Evolutionary conservation across 306 rosid species (phyloP).

Genomic region (Sindora glabra): DNA sequence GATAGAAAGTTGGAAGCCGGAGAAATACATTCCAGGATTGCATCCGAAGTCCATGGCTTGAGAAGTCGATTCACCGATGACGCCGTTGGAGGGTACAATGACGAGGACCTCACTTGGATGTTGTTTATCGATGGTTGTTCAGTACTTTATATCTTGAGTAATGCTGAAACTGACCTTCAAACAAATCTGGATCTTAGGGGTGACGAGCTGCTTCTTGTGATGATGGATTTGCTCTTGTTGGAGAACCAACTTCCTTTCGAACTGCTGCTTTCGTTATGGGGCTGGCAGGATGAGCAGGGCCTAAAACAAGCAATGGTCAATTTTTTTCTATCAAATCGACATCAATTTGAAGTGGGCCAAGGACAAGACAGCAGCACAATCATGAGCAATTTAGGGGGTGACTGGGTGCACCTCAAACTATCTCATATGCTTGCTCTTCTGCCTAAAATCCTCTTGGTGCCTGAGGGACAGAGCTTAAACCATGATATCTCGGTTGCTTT

Average conservation of each 20-base stretch:
- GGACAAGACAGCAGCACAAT: too few relatives aligned
- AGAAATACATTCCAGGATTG: background rate
- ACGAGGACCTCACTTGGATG: background rate
- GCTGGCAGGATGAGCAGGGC: background rate
- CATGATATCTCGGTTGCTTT: background rate
- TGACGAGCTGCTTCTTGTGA: background rate
- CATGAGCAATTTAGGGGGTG: too few relatives aligned
- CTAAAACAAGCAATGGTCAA: background rate
- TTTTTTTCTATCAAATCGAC: too few relatives aligned
- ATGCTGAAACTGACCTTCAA: background rate
- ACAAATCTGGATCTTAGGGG: background rate
- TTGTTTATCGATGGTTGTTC: too few relatives aligned
- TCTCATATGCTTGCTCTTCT: too few relatives aligned
- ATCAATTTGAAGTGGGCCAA: too few relatives aligned
- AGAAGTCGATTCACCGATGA: background rate
- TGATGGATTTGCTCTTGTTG: constrained; percentile 23
- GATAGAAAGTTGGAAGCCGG: rapidly evolving
- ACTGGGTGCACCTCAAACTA: too few relatives aligned
- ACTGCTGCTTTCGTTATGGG: background rate
- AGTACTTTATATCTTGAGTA: too few relatives aligned
- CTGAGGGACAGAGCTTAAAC: too few relatives aligned
- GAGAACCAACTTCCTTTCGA: constrained; percentile 23
- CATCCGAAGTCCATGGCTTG: background rate
- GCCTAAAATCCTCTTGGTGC: too few relatives aligned
- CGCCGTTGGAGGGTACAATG: background rate